Percentiles rank a stretch among this genome's conserved stretches.
Evolutionary conservation across 2,329 filamentous ascomycete species (phyloP).

Genomic region (Cordyceps farinosa): DNA sequence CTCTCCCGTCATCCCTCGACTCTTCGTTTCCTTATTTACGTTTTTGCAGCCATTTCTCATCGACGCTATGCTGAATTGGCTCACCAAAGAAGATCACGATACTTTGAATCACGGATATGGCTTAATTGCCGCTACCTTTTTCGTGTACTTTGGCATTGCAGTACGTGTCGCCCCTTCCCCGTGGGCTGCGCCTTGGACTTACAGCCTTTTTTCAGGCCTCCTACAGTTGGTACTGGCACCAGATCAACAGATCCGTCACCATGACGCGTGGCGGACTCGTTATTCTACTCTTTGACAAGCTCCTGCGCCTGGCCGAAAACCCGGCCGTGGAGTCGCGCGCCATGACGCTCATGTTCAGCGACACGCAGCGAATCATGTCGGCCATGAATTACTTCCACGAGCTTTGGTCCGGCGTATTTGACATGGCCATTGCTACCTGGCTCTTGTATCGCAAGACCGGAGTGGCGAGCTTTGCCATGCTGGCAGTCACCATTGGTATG

Average conservation of each 20-base stretch:
- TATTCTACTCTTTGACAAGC: constrained; percentile 5
- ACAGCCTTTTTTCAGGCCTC: neutral
- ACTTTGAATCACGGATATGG: neutral
- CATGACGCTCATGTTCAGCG: constrained; percentile 12
- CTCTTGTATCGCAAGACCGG: constrained; percentile 1
- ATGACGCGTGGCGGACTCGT: constrained; percentile 9
- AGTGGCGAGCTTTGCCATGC: neutral
- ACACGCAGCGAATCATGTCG: constrained; percentile 4
- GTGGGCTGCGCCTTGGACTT: neutral
- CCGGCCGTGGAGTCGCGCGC: neutral
- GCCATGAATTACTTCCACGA: constrained; percentile 12
- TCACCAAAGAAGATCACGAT: neutral
- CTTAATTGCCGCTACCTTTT: neutral
- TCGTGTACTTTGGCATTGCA: constrained; percentile 5
- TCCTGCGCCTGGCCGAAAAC: neutral
- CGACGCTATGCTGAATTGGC: constrained; percentile 1
- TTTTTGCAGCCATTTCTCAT: constrained; percentile 4
- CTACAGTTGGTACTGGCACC: constrained; percentile 13
- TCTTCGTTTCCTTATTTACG: constrained; percentile 1
- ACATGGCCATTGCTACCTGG: neutral
- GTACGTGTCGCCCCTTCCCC: neutral
- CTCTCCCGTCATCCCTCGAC: neutral
- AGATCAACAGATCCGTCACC: constrained; percentile 2
- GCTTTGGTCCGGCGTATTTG: constrained; percentile 4
- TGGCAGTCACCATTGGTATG: constrained; percentile 8